Base-by-base conservation (phyloP, 2,329 filamentous ascomycete genomes). In the Volutella citrinella region DNA sequence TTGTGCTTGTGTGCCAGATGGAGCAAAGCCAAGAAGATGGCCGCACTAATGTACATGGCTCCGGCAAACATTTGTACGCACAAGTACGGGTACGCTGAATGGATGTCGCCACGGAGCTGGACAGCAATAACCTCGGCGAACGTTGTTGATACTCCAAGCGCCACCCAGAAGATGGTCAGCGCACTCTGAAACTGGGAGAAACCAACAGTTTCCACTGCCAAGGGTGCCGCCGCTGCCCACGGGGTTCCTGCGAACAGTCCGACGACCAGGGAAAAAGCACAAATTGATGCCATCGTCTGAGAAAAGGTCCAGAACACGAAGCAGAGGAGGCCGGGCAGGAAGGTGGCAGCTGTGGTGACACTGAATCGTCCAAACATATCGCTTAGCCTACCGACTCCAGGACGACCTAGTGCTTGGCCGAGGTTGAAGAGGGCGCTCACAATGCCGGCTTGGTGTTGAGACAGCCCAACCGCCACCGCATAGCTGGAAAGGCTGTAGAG, bases 401-500 rank as follows among this genome's bases (percentile, higher is more conserved):
- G 80, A 7, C 80, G 63, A 2, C 72, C 74, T 13, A 77, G 30
- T 3, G 66, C 76, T 46, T 82, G 75, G 1, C 80, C 80, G 2
- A 83, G 59, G 43, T 82, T 84, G 33, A 84, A 58, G 8, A 84
- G 48, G 0, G 80, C 81, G 7, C 73, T 72, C 13, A 80, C 67
- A 25, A 79, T 64, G 18, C 72, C 72, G 1, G 76, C 79, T 53
- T 84, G 78, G 14, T 70, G 60, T 5, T 75, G 62, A 1, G 66
- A 68, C 11, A 84, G 65, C 0, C 80, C 80, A 22, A 83, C 69
- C 1, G 70, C 69, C 7, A 69, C 60, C 1, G 77, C 76, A 50
- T 80, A 84, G 43, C 74, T 78, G 5, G 80, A 74, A 10, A 84
- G 57, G 6, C 72, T 78, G 60, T 82, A 84, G 5, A 83, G 63